Evolutionary conservation across 2,329 filamentous ascomycete species (phyloP), one percentile per base, ranked within the genome.

Genomic region (Aspergillus sp.): DNA sequence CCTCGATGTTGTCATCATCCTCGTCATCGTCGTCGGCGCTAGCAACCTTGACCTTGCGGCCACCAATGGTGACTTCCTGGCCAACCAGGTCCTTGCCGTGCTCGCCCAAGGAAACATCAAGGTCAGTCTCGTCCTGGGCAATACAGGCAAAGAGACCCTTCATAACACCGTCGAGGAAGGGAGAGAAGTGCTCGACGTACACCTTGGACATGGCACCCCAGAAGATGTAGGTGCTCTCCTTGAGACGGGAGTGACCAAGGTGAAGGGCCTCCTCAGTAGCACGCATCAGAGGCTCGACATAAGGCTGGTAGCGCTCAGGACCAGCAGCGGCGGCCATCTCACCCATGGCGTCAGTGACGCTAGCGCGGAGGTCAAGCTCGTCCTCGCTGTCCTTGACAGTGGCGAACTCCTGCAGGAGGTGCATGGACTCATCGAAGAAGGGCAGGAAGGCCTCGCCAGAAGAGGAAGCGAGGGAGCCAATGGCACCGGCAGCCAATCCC

Each of bases 151-250:
- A 85, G 26, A 97, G 78, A 42, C 69, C 71, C 50, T 72, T 69
- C 44, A 73, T 64, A 31, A 71, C 69, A 31, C 71, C 70, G 7
- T 67, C 66, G 6, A 74, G 60, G 65, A 73, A 73, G 27, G 67
- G 68, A 44, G 67, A 56, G 51, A 74, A 74, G 45, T 71, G 68
- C 60, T 88, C 86, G 58, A 86, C 84, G 68, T 97, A 97, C 7
- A 97, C 89, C 73, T 94, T 94, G 50, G 91, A 86, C 63, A 98
- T 83, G 33, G 88, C 89, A 53, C 88, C 90, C 91, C 93, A 98
- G 43, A 98, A 78, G 50, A 97, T 94, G 72, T 95, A 98, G 65
- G 89, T 95, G 49, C 90, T 96, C 75, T 98, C 93, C 68, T 90
- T 88, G 40, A 97, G 82, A 45, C 90, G 82, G 34, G 90, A 87